Evolutionary conservation across 768 basidiomycete genomes (phyloP), one percentile per base, ranked within the genome.

Genomic region (Tricholoma sp.): DNA sequence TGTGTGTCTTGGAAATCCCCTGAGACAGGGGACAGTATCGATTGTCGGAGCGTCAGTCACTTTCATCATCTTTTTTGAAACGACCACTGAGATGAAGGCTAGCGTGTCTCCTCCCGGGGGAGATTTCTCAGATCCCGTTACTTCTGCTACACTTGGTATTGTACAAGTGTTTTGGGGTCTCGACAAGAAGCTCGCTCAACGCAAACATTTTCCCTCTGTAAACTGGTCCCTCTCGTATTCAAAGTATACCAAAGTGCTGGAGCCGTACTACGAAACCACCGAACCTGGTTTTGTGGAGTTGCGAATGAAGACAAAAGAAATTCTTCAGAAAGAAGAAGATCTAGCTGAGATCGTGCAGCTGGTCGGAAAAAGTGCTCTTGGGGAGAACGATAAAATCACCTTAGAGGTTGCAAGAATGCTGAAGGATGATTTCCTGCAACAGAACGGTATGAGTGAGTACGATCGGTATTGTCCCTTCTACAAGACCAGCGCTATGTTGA

Each of bases 81-180:
- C 52, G 17, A 9, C 37, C 57, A 57, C 32, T 59, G 50, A 59
- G 44, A 53, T 50, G 18, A 33, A n/a, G 66, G 57, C 52, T 11
- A 56, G 94, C 59, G 97, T 99, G 15, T 98, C 95, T 3, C 97
- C 97, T 56, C 97, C 97, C 47, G 97, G 97, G 72, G 97, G 97
- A 72, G 97, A 99, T 68, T 98, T 98, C 75, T 97, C 97, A 10
- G 97, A 99, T 72, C 97, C 97, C 34, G 97, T 99, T 57, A 98
- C 96, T 7, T 87, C 94, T 45, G 92, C 97, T 34, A 99, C 97
- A 3, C 89, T 99, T 55, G 85, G 94, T 78, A 99, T 99, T 68
- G 97, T 99, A 9, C 97, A 98, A 67, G 97, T 98, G 62, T 99
- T 99, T 83, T 99, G 97, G 97, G 97, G 97, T 71, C 83, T 99